phyloP scores from a whole-genome alignment of 352 stramenopile genomes.

The Plasmopara muralis region DNA sequence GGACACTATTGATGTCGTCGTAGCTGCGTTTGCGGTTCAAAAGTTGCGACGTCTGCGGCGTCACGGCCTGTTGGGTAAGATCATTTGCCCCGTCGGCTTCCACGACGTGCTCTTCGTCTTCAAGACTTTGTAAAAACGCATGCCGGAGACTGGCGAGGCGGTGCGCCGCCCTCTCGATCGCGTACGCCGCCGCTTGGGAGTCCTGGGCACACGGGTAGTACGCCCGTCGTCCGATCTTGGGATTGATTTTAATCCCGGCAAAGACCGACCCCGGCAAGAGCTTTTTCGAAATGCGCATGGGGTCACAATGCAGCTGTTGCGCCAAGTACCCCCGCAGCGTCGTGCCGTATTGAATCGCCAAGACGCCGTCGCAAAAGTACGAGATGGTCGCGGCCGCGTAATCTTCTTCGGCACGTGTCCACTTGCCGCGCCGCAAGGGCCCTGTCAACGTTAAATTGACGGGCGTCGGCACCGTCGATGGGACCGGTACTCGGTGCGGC shows the following conservation, averaged over 20 bases:
- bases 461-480: not conserved
- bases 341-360: slow-evolving; percentile 67
- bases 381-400: slow-evolving; percentile 62
- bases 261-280: slow-evolving; percentile 54
- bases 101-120: slow-evolving; percentile 42
- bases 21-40: slow-evolving; percentile 35
- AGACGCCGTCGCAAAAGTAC: slow-evolving; percentile 58
- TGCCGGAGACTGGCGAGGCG: slow-evolving; percentile 37
- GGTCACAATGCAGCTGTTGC: slow-evolving; percentile 62
- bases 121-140: slow-evolving; percentile 53
- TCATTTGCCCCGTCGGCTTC: slow-evolving; percentile 15
- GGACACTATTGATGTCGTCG: slow-evolving; percentile 30
- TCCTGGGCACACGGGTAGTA: slow-evolving; percentile 59
- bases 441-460: slow-evolving; percentile 26
- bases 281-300: slow-evolving; percentile 80
- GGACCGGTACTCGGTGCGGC: not conserved
- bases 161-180: slow-evolving; percentile 31
- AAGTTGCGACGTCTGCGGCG: slow-evolving; percentile 3
- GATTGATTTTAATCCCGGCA: slow-evolving; percentile 59
- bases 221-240: slow-evolving; percentile 61
- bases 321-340: slow-evolving; percentile 66
- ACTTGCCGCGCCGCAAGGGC: slow-evolving; percentile 59
- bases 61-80: slow-evolving; percentile 10
- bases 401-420: slow-evolving; percentile 57
- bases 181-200: slow-evolving; percentile 32